These are phyloP conservation scores for Imleria badia DNA, from an alignment of 768 basidiomycete species.

Conservation along the genomic window DNA sequence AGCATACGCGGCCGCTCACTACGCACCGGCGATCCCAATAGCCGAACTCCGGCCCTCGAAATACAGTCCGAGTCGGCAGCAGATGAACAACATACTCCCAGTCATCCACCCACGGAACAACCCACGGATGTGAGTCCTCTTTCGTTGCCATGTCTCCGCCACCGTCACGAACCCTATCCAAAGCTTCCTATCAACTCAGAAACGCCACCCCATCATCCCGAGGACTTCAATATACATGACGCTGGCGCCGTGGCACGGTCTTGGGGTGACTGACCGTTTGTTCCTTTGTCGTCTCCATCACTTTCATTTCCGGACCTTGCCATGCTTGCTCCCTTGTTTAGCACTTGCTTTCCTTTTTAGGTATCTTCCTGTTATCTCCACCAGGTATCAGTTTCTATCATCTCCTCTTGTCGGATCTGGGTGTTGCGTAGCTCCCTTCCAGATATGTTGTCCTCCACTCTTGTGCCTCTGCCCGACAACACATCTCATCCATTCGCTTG, in stretches of 20 bases:
- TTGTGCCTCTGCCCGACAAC: constrained; percentile 15
- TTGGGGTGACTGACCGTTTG: constrained; percentile 31
- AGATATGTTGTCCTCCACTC: constrained; percentile 27
- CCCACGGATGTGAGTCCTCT: constrained; percentile 15
- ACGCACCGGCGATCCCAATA: constrained; percentile 13
- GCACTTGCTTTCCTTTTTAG: constrained; percentile 20
- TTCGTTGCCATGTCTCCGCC: not conserved
- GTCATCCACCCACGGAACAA: constrained; percentile 2
- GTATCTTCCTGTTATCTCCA: constrained; percentile 34
- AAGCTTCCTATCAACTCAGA: constrained; percentile 14
- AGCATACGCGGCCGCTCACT: constrained; percentile 25
- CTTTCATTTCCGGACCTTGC: constrained; percentile 34
- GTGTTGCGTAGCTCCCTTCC: constrained; percentile 24
- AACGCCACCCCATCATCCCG: constrained; percentile 17
- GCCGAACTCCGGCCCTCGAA: not conserved
- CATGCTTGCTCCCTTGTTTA: constrained; percentile 20
- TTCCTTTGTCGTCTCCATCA: constrained; percentile 18
- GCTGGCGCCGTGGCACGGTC: constrained; percentile 36
- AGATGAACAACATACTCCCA: constrained; percentile 2
- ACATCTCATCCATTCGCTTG: constrained; percentile 6
- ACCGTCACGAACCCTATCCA: constrained; percentile 7
- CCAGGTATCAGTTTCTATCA: constrained; percentile 28
- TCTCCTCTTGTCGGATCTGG: constrained; percentile 31
- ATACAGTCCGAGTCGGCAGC: not conserved
- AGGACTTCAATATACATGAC: constrained; percentile 30